Evolutionary conservation across 306 rosid genomes (phyloP).

Genomic region (Lupinus albus): DNA sequence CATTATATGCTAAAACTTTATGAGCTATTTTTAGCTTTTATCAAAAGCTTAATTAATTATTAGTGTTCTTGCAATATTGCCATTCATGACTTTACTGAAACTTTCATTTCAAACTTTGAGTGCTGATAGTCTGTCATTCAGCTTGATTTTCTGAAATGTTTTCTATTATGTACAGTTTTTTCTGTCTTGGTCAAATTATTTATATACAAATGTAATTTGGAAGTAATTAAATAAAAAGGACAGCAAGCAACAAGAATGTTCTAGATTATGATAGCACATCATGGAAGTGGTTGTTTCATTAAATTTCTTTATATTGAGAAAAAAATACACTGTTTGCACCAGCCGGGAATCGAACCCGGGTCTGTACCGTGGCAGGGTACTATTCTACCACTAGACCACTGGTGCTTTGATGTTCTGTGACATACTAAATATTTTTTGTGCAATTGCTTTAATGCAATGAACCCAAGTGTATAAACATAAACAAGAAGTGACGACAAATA

Average conservation of each 20-base stretch:
- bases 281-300: no score
- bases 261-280: no score
- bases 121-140: neutral
- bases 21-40: constrained; percentile 11
- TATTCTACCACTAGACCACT: constrained; percentile 51
- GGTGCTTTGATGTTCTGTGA: constrained; percentile 30
- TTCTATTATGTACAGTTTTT: neutral
- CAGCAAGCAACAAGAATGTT: no score
- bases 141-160: neutral
- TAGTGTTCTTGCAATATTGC: neutral
- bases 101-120: neutral
- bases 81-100: neutral
- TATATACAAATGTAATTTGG: no score
- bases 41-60: neutral
- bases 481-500: no score
- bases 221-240: no score
- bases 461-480: no score
- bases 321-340: no score
- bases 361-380: constrained; percentile 60
- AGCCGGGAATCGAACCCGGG: constrained; percentile 91
- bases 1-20: neutral
- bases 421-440: no score
- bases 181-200: no score
- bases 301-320: no score
- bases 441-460: no score